Evolutionary conservation across 495 filamentous ascomycete species (phyloP), one percentile per base, ranked within the genome.

Genomic region (Saxophila tyrrhenica): DNA sequence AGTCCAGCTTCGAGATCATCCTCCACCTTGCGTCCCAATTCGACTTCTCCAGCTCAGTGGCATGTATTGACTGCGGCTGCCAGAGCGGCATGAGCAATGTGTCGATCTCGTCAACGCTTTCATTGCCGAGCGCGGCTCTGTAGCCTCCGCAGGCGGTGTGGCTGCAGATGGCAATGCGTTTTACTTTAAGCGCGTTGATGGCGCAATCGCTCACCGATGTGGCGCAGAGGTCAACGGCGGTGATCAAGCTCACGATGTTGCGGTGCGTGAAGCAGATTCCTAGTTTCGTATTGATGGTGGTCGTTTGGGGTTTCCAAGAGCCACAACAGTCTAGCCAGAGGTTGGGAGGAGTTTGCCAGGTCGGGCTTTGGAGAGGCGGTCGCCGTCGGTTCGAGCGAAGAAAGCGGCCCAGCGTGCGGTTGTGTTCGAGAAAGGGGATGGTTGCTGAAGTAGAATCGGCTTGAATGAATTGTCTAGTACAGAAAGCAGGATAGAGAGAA

Each of bases 251-350:
- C 65, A 87, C 88, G 68, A 94, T 90, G 74, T 94, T 94, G 66
- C 89, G 86, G 75, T 94, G 88, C 53, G 87, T 83, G 67, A 95
- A 95, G 57, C 92, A 81, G 61, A 94, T 87, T 58, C 88, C 88
- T 2, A 87, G 88, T 52, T 87, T 73, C 44, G 88, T 75, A 58
- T 81, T 79, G 3, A 88, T 75, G 62, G 94, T 72, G 54, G 83
- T 88, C 15, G 88, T 94, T 67, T 94, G 88, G 0, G 88, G 88
- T 65, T 85, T 82, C 54, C 88, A 85, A 21, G 82, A 86, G 74
- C 94, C 88, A 56, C 86, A 85, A 76, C 88, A 94, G 64, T 87
- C 88, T 60, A 94, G 75, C 88, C 88, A 94, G 60, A 94, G 81
- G 62, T 90, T 86, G 56, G 81, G 70, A 0, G 88, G 88, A 1